Evolutionary conservation across 2,329 filamentous ascomycete genomes (phyloP).

Genomic region (Cladosporium sp.): DNA sequence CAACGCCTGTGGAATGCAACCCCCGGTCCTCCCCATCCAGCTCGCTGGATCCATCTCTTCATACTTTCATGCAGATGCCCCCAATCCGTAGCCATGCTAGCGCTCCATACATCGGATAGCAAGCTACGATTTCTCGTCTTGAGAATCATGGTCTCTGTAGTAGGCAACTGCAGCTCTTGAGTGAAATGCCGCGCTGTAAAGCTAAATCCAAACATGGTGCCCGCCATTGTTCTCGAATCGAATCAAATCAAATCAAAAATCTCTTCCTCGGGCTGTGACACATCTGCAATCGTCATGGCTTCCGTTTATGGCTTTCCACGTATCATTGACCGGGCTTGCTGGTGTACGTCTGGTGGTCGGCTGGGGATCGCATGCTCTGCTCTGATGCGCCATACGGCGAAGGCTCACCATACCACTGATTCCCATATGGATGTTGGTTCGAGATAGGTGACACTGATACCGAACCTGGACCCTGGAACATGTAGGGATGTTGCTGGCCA

Average conservation of each 20-base stretch:
- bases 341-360: neutral
- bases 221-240: neutral
- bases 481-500: conserved; percentile 12
- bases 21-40: neutral
- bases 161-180: neutral
- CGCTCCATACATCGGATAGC: neutral
- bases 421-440: neutral
- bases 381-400: neutral
- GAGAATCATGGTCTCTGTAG: neutral
- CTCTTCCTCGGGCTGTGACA: neutral
- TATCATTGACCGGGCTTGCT: neutral
- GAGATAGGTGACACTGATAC: conserved; percentile 10
- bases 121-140: neutral
- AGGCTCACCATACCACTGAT: conserved; percentile 11
- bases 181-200: neutral
- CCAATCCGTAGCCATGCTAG: neutral
- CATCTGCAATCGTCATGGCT: neutral
- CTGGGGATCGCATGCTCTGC: neutral
- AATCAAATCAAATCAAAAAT: neutral
- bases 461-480: conserved; percentile 12
- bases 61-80: neutral
- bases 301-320: neutral
- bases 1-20: neutral
- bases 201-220: neutral
- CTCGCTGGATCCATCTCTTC: neutral